phyloP scores from a whole-genome alignment of 192 early-diverging fungal species.

The Coemansia interrupta region DNA sequence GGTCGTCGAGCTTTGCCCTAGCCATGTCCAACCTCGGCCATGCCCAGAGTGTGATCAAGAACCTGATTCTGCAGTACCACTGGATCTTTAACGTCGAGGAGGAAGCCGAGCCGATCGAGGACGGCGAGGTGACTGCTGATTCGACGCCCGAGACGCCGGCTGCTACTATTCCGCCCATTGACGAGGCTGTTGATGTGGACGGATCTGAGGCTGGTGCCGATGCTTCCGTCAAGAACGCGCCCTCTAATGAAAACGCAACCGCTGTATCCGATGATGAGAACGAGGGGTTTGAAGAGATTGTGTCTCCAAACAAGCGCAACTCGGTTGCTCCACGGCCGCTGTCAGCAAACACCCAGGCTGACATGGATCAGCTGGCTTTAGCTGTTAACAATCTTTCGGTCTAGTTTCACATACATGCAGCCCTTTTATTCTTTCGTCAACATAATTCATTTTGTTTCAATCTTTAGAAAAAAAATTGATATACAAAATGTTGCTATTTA shows the following conservation, averaged over 20 bases:
- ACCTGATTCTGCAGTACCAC: conserved; percentile 73
- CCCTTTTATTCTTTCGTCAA: too few species aligned
- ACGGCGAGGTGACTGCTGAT: conserved; percentile 19
- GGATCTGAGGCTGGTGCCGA: background rate
- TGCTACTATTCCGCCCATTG: background rate
- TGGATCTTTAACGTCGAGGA: conserved; percentile 71
- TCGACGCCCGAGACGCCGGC: conserved; percentile 6
- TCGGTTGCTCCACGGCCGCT: conserved; percentile 17
- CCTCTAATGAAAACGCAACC: background rate
- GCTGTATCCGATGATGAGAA: background rate
- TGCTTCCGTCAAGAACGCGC: background rate
- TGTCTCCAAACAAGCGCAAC: conserved; percentile 14
- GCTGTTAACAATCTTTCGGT: conserved; percentile 41
- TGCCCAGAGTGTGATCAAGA: conserved; percentile 68
- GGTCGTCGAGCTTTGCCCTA: conserved; percentile 58
- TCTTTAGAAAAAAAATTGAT: too few species aligned
- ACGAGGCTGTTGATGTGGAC: background rate
- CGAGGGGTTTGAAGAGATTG: background rate
- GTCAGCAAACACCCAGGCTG: conserved; percentile 27
- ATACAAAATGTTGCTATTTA: too few species aligned
- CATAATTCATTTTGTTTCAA: too few species aligned
- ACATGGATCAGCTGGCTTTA: conserved; percentile 38
- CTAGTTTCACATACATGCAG: background rate
- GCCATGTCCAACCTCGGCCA: conserved; percentile 74
- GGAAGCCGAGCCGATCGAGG: conserved; percentile 54